phyloP scores from a whole-genome alignment of 805 yeast genomes.

The Sugiyamaella marilandica region DNA sequence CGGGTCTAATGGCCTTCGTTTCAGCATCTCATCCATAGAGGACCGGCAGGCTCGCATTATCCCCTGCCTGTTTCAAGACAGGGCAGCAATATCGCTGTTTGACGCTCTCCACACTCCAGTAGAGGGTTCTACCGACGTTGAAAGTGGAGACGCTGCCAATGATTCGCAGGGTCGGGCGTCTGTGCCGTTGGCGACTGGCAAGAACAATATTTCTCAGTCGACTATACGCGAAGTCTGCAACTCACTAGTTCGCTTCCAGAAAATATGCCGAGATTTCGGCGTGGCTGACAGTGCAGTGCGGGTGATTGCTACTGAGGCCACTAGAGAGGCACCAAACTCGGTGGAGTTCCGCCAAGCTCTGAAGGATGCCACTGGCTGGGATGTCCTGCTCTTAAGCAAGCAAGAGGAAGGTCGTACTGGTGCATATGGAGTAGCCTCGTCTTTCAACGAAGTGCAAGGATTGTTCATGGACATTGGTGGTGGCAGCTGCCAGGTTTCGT shows the following conservation, averaged over 20 bases:
- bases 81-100: conserved; percentile 64
- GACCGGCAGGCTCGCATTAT: conserved; percentile 67
- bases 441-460: conserved; percentile 62
- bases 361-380: conserved; percentile 59
- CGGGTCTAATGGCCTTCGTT: conserved; percentile 71
- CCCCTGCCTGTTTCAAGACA: conserved; percentile 73
- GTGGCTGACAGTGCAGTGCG: conserved; percentile 53
- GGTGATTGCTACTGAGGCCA: conserved; percentile 72
- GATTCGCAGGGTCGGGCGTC: not conserved
- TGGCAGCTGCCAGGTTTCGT: conserved; percentile 62
- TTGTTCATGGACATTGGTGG: conserved; percentile 72
- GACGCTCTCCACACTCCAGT: conserved; percentile 45
- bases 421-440: conserved; percentile 69
- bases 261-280: conserved; percentile 70
- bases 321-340: conserved; percentile 63
- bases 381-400: conserved; percentile 53
- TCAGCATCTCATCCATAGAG: conserved; percentile 65
- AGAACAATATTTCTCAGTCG: conserved; percentile 32
- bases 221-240: conserved; percentile 55
- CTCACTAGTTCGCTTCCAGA: conserved; percentile 62
- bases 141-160: not conserved
- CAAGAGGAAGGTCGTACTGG: conserved; percentile 65
- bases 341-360: conserved; percentile 54
- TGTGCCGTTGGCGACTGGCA: not conserved
- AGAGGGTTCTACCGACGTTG: not conserved